phyloP scores from a whole-genome alignment of 1,284 basidiomycete species.

The Neolentinus lepideus region DNA sequence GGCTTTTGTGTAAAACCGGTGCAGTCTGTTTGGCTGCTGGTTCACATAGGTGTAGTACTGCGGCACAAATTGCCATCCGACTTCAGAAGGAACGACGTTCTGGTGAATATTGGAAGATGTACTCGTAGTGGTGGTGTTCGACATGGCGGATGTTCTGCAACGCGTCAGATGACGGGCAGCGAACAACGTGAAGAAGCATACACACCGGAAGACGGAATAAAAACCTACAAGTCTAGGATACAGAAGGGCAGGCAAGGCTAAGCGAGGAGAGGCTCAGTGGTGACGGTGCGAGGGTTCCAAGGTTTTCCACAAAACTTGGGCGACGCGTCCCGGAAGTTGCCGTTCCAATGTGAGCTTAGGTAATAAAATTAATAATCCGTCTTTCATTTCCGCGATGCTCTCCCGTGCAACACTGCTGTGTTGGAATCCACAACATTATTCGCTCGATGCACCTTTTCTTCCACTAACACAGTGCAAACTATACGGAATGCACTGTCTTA shows the following conservation, averaged over 20 bases:
- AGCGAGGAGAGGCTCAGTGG: not conserved
- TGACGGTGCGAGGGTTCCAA: slow-evolving; percentile 1
- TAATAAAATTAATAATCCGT: not conserved
- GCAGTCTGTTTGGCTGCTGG: slow-evolving; percentile 92
- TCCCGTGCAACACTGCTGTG: too few species aligned
- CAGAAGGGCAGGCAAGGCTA: not conserved
- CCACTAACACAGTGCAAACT: too few species aligned
- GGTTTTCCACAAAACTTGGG: not conserved
- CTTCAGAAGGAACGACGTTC: slow-evolving; percentile 77
- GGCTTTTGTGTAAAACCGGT: slow-evolving; percentile 98
- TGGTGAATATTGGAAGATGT: slow-evolving; percentile 24
- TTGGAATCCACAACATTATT: too few species aligned
- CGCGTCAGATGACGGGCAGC: not conserved
- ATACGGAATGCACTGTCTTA: too few species aligned
- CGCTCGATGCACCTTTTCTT: too few species aligned
- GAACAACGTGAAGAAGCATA: not conserved
- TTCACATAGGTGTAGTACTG: slow-evolving; percentile 98
- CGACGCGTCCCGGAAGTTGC: not conserved
- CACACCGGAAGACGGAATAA: not conserved
- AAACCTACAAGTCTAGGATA: not conserved
- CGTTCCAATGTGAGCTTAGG: not conserved
- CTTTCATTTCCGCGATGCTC: not conserved
- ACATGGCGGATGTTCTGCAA: slow-evolving; percentile 19
- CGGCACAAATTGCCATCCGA: slow-evolving; percentile 96
- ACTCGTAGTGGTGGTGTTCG: slow-evolving; percentile 25